These are phyloP conservation scores for Thyridium curvatum DNA, from an alignment of 2,329 filamentous ascomycete species.

Conservation along the genomic window DNA sequence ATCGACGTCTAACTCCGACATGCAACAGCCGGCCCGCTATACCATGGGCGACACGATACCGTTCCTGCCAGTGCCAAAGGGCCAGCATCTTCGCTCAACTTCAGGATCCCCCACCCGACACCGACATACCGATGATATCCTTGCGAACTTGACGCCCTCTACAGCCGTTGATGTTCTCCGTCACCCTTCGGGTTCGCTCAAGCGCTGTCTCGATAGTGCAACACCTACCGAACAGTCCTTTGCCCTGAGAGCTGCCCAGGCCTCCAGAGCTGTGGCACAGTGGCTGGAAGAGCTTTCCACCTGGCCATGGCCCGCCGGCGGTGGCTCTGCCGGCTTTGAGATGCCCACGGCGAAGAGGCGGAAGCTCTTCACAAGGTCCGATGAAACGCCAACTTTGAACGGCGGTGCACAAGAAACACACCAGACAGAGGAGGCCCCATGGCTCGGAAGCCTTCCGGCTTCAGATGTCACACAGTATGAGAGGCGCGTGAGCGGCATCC, in stretches of 20 bases:
- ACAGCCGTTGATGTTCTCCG: conserved; percentile 55
- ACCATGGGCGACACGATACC: conserved; percentile 27
- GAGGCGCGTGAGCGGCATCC: conserved; percentile 67
- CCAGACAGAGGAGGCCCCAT: conserved; percentile 25
- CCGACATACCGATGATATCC: conserved; percentile 48
- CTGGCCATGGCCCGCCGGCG: conserved; percentile 49
- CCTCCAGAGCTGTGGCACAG: conserved; percentile 63
- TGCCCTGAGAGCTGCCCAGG: conserved; percentile 62
- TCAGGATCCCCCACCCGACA: conserved; percentile 41
- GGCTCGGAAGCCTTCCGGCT: conserved; percentile 66
- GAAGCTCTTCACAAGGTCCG: conserved; percentile 23
- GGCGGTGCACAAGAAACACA: conserved; percentile 8
- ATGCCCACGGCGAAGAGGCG: conserved; percentile 34
- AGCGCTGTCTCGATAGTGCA: conserved; percentile 54
- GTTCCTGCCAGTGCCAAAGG: conserved; percentile 23
- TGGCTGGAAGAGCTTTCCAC: conserved; percentile 67
- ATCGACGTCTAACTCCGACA: too few relatives aligned
- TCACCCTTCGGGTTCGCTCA: conserved; percentile 43
- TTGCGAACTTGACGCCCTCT: conserved; percentile 54
- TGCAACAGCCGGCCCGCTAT: background rate
- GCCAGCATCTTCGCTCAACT: conserved; percentile 26
- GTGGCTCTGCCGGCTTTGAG: conserved; percentile 49
- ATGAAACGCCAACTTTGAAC: conserved; percentile 10
- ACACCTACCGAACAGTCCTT: conserved; percentile 64
- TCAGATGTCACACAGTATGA: conserved; percentile 64